These are phyloP conservation scores for Trapa incisa DNA, from an alignment of 345 rosid species.

Conservation along the genomic window DNA sequence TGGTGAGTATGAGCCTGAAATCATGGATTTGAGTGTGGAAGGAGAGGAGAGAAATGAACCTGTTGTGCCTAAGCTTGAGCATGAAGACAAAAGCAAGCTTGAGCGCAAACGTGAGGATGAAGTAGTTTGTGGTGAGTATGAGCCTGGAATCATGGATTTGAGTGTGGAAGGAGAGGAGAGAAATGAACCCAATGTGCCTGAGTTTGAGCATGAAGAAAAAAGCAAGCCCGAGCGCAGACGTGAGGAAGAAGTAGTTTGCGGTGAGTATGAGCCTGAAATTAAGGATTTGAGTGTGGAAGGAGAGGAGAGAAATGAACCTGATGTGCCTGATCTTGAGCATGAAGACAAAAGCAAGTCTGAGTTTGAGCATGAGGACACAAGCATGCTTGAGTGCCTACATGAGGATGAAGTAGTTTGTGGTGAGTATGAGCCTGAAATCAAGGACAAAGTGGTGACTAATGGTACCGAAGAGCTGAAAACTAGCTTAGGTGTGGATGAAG, in stretches of 20 bases:
- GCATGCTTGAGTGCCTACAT: too few species aligned
- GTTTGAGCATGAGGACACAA: slow-evolving; percentile 3
- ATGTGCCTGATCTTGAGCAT: background rate
- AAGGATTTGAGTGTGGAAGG: background rate
- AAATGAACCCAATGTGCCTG: background rate
- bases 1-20: slow-evolving; percentile 8
- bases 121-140: background rate
- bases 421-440: slow-evolving; percentile 10
- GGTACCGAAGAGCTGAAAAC: slow-evolving; percentile 12
- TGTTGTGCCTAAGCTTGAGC: background rate
- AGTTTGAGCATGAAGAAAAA: slow-evolving; percentile 3
- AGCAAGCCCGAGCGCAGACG: background rate
- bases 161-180: background rate
- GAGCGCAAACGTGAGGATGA: slow-evolving; percentile 2
- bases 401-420: too few species aligned
- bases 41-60: background rate
- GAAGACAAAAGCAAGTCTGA: slow-evolving; percentile 4
- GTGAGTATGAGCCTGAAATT: slow-evolving; percentile 4
- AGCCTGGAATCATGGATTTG: background rate
- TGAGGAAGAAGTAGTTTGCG: slow-evolving; percentile 4
- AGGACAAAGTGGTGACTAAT: slow-evolving; percentile 16
- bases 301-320: background rate
- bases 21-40: background rate
- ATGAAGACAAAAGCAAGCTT: slow-evolving; percentile 3
- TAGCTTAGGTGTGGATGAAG: slow-evolving; percentile 5